Conservation (phyloP, 345 rosid genomes). For the Ceriops zippeliana region DNA sequence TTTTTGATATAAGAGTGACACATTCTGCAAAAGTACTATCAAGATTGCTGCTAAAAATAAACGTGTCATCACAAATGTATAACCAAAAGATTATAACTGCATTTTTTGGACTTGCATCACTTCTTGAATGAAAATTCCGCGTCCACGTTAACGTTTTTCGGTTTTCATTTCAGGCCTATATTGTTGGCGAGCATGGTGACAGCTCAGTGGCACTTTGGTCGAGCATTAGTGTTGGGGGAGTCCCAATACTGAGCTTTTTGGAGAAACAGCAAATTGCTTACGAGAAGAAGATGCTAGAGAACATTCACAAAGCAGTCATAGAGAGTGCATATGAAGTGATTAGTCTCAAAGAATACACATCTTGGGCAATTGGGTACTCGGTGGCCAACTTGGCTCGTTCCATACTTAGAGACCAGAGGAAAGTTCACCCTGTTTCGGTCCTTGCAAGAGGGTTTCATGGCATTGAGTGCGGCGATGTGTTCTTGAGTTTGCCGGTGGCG, state of each 20-base stretch:
- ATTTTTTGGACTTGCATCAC: too few relatives aligned
- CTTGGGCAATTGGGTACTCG: conserved; percentile 97
- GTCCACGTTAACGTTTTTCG: too few relatives aligned
- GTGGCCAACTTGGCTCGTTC: conserved; percentile 73
- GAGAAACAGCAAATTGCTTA: conserved; percentile 65
- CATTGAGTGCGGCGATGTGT: conserved; percentile 60
- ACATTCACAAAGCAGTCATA: conserved; percentile 62
- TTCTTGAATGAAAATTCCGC: too few relatives aligned
- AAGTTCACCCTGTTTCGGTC: conserved; percentile 83
- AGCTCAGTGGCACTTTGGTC: conserved; percentile 99
- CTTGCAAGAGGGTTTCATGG: conserved; percentile 86
- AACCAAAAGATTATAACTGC: too few relatives aligned
- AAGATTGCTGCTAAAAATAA: too few relatives aligned
- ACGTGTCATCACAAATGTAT: too few relatives aligned
- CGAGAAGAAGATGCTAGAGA: conserved; percentile 73
- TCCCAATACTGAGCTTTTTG: conserved; percentile 75
- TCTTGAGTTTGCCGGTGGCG: conserved; percentile 81
- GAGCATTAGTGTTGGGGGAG: conserved; percentile 86
- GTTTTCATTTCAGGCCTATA: conserved; percentile 42
- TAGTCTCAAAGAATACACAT: conserved; percentile 84
- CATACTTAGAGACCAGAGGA: conserved; percentile 78
- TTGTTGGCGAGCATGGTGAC: conserved; percentile 94
- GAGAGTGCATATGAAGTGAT: conserved; percentile 83
- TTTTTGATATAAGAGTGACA: too few relatives aligned
- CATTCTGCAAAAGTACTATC: too few relatives aligned